A percentile compares a stretch with the other conserved stretches of the same genome.
These are phyloP conservation scores for Zygosaccharomyces bailii DNA, from an alignment of 805 yeast genomes.

Conservation along the genomic window DNA sequence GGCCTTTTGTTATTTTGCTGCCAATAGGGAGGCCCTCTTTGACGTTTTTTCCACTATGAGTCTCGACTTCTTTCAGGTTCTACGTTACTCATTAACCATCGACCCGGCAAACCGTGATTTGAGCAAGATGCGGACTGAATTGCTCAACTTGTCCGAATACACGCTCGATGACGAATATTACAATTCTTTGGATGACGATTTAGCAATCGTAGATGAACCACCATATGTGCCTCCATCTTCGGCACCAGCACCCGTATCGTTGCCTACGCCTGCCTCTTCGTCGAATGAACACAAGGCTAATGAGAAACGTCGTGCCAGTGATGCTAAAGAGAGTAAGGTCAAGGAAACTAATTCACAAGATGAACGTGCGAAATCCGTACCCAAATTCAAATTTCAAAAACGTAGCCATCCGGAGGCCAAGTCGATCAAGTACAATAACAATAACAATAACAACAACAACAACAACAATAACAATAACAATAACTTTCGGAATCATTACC, in stretches of 20 bases:
- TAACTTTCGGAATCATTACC: slow-evolving; percentile 14
- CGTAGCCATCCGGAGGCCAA: slow-evolving; percentile 23
- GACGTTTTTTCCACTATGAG: slow-evolving; percentile 91
- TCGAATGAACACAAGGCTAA: slow-evolving; percentile 16
- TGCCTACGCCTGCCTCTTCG: slow-evolving; percentile 32
- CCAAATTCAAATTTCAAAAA: slow-evolving; percentile 31
- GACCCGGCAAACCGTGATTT: slow-evolving; percentile 85
- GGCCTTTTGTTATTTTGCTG: slow-evolving; percentile 78
- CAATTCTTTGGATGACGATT: slow-evolving; percentile 43
- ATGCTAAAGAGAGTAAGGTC: neutral
- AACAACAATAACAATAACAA: slow-evolving; percentile 16
- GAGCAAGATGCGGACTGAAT: slow-evolving; percentile 53
- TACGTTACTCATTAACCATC: slow-evolving; percentile 71
- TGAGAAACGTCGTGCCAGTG: slow-evolving; percentile 8
- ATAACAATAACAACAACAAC: slow-evolving; percentile 14
- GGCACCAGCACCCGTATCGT: slow-evolving; percentile 31
- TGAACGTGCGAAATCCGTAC: slow-evolving; percentile 31
- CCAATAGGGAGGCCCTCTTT: slow-evolving; percentile 82
- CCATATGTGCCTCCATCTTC: slow-evolving; percentile 29
- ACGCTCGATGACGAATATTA: slow-evolving; percentile 77
- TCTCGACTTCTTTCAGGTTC: slow-evolving; percentile 78
- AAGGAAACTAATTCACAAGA: slow-evolving; percentile 7
- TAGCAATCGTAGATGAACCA: slow-evolving; percentile 16
- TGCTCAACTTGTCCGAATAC: slow-evolving; percentile 58
- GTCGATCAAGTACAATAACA: slow-evolving; percentile 14